Base-by-base conservation (phyloP, 768 basidiomycete genomes). In the Thelephora aurantiotincta region DNA sequence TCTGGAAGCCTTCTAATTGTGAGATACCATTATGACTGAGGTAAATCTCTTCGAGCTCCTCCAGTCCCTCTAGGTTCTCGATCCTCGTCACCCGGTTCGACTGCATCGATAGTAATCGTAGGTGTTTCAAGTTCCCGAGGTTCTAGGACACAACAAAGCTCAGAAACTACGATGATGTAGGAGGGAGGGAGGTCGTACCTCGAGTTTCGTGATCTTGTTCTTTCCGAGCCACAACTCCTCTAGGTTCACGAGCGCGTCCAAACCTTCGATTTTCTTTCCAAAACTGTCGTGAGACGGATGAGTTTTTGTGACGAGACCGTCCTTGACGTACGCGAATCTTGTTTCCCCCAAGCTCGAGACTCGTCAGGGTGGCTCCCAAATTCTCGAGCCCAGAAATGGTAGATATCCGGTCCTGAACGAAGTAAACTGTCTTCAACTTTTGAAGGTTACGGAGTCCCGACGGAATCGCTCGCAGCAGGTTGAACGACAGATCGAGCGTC, bases 161-260 rank as follows among this genome's bases (percentile, higher is more conserved):
- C 11, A n/a, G 11, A 5, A 14, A 19, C 51, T 14, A 47, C 14
- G 34, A 22, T 3, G 12, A 19, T n/a, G 20, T 12, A 36, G 11
- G n/a, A 16, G 18, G 19, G 46, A 38, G 12, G 18, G 14, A 33
- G 26, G 35, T 13, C 58, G 36, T 53, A 88, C 89, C 73, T 93
- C 85, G 3, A 99, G 73, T 60, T 77, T 81, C 5, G 80, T 61
- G 49, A 99, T 89, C 68, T 97, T 99, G 62, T 99, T 99, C 73
- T 99, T 99, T 6, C 96, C 96, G 2, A 98, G 65, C 91, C 94
- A 98, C 2, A 99, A 68, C 56, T 97, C 92, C 54, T 92, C 88
- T 9, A 99, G 68, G 53, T 83, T 86, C 1, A 80, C 75, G 35
- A 96, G 67, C 1, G 75, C 69, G 11, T 88, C 87, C 3, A 98